Evolutionary conservation across 2,329 filamentous ascomycete species (phyloP), one percentile per base, ranked within the genome.

Genomic region (Exophiala sp.): DNA sequence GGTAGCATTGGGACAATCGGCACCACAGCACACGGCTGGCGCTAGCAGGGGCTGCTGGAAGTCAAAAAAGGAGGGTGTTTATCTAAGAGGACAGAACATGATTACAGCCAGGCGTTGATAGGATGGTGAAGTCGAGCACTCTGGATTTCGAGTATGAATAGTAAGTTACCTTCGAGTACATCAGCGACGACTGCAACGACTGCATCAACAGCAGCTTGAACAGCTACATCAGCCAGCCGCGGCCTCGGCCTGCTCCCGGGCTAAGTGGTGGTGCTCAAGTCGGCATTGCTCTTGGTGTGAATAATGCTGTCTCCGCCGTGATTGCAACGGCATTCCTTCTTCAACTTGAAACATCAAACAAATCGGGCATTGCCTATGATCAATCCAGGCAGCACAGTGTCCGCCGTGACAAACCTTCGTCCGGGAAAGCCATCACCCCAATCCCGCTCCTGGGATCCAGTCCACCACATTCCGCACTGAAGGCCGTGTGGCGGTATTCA

Each of bases 11-110:
- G 51, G 9, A 60, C 54, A 9, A 52, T 60, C 39, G 57, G 57
- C 5, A 60, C 57, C 9, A 57, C 57, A 34, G 48, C 36, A 36
- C 57, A 60, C 9, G 48, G 54, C n/a, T 60, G 57, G 57, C 54
- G 39, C 24, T 29, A 54, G 40, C 38, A 39, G 47, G 36, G 50
- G 12, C 12, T 57, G 47, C 41, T 59, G 47, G 54, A 29, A n/a
- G 10, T 24, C 21, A 2, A 43, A 29, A 29, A n/a, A 32, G 40
- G 39, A 29, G 24, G 7, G 24, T 1, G 24, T 29, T 5, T 8
- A 29, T 2, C 1, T 8, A 29, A 29, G 7, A 29, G 5, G 5
- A 29, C 24, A 29, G 24, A 29, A 5, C 24, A 29, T 8, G 24
- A 29, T 29, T 3, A 32, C 12, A 43, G 21, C 36, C 21, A 32